Conservation (phyloP, 148 eudicot species). For the Pouteria glomerata region DNA sequence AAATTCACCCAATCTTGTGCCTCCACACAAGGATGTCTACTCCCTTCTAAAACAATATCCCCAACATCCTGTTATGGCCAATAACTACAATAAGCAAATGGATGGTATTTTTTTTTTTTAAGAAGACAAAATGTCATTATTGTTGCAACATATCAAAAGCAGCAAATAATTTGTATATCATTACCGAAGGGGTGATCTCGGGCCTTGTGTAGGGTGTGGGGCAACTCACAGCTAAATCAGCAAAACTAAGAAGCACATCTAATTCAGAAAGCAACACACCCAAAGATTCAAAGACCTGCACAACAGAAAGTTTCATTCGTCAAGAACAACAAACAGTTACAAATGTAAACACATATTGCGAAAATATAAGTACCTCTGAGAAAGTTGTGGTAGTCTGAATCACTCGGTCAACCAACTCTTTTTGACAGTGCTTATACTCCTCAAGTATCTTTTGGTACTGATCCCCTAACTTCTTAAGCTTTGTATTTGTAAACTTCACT, state of each 20-base stretch:
- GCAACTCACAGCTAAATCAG: slow-evolving; percentile 85
- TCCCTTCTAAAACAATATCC: slow-evolving; percentile 85
- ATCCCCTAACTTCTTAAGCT: slow-evolving; percentile 83
- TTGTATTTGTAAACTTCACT: slow-evolving; percentile 85
- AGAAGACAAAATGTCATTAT: neutral
- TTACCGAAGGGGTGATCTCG: slow-evolving; percentile 74
- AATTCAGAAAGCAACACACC: slow-evolving; percentile 69
- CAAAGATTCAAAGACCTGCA: slow-evolving; percentile 80
- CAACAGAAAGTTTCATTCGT: slow-evolving; percentile 14
- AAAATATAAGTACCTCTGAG: slow-evolving; percentile 54
- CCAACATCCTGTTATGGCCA: slow-evolving; percentile 58
- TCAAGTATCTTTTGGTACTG: slow-evolving; percentile 76
- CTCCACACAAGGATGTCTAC: slow-evolving; percentile 99
- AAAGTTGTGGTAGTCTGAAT: slow-evolving; percentile 77
- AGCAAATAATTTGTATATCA: slow-evolving; percentile 10
- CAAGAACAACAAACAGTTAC: slow-evolving; percentile 8
- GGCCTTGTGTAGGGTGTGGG: slow-evolving; percentile 93
- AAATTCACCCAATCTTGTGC: slow-evolving; percentile 99
- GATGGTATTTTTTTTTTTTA: neutral
- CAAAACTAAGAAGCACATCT: slow-evolving; percentile 95
- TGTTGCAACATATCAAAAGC: neutral
- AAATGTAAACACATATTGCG: slow-evolving; percentile 7
- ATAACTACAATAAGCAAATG: slow-evolving; percentile 6
- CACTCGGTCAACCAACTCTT: slow-evolving; percentile 75
- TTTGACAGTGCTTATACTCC: slow-evolving; percentile 79